Conservation (phyloP, 768 basidiomycete genomes). For the Lactarius sp. region DNA sequence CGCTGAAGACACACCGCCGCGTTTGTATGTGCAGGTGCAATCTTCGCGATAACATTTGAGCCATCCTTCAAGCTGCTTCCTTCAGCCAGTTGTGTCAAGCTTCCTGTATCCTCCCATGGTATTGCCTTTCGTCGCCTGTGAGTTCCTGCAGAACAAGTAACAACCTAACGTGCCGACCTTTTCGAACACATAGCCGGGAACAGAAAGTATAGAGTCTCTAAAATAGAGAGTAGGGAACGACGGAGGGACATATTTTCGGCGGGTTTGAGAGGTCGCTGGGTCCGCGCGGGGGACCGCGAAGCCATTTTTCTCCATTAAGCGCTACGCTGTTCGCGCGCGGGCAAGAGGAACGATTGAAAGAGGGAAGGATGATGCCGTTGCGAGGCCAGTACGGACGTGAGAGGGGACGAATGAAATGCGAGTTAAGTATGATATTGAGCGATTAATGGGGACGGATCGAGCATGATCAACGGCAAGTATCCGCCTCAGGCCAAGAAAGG, state of each 20-base stretch:
- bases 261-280: conserved; percentile 12
- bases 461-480: conserved; percentile 14
- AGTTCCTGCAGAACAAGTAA: neutral
- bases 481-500: neutral
- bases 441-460: conserved; percentile 11
- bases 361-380: neutral
- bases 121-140: conserved; percentile 39
- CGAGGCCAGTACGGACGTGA: neutral
- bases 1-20: conserved; percentile 68
- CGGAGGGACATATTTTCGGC: conserved; percentile 52
- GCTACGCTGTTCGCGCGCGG: neutral
- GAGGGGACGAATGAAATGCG: too few relatives aligned
- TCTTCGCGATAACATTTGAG: conserved; percentile 64
- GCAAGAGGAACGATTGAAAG: neutral
- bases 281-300: conserved; percentile 8
- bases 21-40: conserved; percentile 66
- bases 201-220: conserved; percentile 47
- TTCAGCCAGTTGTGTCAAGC: conserved; percentile 63
- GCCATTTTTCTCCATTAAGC: conserved; percentile 11
- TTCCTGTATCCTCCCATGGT: conserved; percentile 70
- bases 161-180: conserved; percentile 40
- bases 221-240: conserved; percentile 57
- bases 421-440: conserved; percentile 4
- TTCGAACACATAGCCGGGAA: conserved; percentile 71
- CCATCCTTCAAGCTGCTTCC: conserved; percentile 67